Evolutionary conservation across 1,284 basidiomycete genomes (phyloP).

Genomic region (Caloboletus inedulis): DNA sequence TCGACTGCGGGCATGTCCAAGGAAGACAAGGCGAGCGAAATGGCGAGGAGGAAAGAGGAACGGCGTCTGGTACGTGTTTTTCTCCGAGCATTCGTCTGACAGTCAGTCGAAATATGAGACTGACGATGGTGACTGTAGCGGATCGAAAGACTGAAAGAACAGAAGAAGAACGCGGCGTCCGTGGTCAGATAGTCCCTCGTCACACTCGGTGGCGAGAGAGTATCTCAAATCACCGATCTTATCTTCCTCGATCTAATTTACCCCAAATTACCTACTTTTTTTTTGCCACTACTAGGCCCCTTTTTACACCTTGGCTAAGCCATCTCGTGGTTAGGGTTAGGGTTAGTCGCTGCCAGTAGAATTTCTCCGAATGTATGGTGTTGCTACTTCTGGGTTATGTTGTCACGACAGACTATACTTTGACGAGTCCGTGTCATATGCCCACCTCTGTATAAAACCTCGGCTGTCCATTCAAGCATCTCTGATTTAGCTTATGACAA

Average conservation of each 20-base stretch:
- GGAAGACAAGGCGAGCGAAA: conserved; percentile 87
- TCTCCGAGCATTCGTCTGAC: background rate
- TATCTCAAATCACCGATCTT: too few relatives aligned
- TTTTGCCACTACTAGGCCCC: too few relatives aligned
- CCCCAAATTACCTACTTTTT: too few relatives aligned
- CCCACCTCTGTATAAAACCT: background rate
- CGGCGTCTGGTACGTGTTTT: conserved; percentile 62
- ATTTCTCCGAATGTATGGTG: too few relatives aligned
- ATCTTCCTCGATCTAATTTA: too few relatives aligned
- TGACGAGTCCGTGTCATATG: background rate
- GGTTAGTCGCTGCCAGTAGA: too few relatives aligned
- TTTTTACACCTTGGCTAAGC: too few relatives aligned
- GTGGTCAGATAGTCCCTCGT: conserved; percentile 12
- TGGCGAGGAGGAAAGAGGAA: conserved; percentile 86
- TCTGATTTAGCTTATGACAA: conserved; percentile 20
- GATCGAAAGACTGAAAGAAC: conserved; percentile 68
- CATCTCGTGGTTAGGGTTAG: too few relatives aligned
- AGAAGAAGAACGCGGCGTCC: conserved; percentile 49
- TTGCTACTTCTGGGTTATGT: too few relatives aligned
- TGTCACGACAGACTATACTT: too few relatives aligned
- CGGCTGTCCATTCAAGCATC: background rate
- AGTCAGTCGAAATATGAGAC: background rate
- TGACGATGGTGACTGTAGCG: conserved; percentile 40
- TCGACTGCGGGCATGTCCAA: conserved; percentile 55
- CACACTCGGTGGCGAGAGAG: too few relatives aligned